Evolutionary conservation across 176 grass and related monocot genomes (phyloP).

Genomic region (Oryza australiensis): DNA sequence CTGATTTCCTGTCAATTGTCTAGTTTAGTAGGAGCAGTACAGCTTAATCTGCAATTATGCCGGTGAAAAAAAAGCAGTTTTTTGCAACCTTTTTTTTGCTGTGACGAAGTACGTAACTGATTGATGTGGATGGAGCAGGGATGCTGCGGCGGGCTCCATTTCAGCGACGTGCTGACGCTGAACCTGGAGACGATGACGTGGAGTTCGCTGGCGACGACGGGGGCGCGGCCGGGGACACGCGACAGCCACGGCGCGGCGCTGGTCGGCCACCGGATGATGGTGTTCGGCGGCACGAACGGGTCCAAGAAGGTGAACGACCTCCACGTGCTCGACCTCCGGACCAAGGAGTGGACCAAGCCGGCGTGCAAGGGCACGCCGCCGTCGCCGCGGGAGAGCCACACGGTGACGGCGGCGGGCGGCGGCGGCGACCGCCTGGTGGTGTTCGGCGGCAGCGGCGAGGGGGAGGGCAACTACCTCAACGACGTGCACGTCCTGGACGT

Average conservation of each 20-base stretch:
- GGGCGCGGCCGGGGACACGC: slow-evolving; percentile 74
- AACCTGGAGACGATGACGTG: slow-evolving; percentile 87
- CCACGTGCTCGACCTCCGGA: slow-evolving; percentile 73
- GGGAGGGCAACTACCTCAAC: slow-evolving; percentile 92
- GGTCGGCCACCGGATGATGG: slow-evolving; percentile 82
- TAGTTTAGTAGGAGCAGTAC: background rate
- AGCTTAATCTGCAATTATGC: background rate
- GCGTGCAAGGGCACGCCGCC: slow-evolving; percentile 65
- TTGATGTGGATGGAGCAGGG: slow-evolving; percentile 43
- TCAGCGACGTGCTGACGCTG: slow-evolving; percentile 80
- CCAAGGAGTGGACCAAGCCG: slow-evolving; percentile 76
- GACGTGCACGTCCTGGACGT: slow-evolving; percentile 84
- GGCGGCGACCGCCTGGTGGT: slow-evolving; percentile 59
- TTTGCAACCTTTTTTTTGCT: background rate
- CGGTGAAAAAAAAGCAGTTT: background rate
- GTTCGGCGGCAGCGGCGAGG: slow-evolving; percentile 92
- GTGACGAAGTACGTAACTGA: background rate
- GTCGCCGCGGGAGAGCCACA: slow-evolving; percentile 85
- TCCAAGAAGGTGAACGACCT: slow-evolving; percentile 92
- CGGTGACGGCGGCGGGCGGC: slow-evolving; percentile 51
- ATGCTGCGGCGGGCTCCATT: slow-evolving; percentile 95
- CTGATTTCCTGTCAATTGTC: background rate
- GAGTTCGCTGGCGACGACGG: slow-evolving; percentile 74
- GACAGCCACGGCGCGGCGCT: slow-evolving; percentile 76
- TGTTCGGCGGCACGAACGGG: slow-evolving; percentile 88